Evolutionary conservation across 1,284 basidiomycete genomes (phyloP).

Genomic region (Ganoderma multipileum): DNA sequence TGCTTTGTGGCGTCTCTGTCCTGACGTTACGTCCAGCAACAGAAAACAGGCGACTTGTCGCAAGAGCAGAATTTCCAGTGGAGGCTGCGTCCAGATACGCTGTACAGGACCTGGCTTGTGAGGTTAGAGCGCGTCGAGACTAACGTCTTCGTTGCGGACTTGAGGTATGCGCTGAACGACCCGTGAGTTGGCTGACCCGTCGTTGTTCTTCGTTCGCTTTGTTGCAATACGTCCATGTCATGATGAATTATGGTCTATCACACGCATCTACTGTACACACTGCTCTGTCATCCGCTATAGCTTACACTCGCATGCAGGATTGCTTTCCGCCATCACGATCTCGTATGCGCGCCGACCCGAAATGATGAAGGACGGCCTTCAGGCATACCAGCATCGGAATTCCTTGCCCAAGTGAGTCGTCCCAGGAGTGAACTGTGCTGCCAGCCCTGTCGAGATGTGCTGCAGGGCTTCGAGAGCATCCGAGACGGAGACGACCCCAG

Average conservation of each 20-base stretch:
- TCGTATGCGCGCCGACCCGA: too few relatives aligned
- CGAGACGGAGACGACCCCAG: slow-evolving; percentile 1
- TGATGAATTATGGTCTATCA: neutral
- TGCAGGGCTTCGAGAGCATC: slow-evolving; percentile 7
- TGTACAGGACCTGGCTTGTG: slow-evolving; percentile 24
- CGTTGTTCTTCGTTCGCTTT: neutral
- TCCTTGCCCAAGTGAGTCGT: slow-evolving; percentile 4
- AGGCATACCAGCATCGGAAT: slow-evolving; percentile 5
- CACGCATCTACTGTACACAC: neutral
- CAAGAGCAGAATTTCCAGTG: slow-evolving; percentile 7
- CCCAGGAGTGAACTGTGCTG: slow-evolving; percentile 8
- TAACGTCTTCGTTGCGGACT: slow-evolving; percentile 22
- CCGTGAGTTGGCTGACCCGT: neutral
- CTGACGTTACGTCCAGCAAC: slow-evolving; percentile 8
- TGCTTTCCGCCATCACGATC: neutral
- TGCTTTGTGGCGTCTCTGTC: too few relatives aligned
- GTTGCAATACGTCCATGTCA: neutral
- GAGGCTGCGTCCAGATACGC: slow-evolving; percentile 20
- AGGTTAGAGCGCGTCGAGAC: slow-evolving; percentile 25
- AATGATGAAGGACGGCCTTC: neutral
- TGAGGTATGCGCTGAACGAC: slow-evolving; percentile 18
- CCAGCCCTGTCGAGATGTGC: slow-evolving; percentile 3
- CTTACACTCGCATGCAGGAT: neutral
- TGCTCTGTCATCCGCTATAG: neutral
- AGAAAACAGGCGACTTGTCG: neutral